These are phyloP conservation scores for Trichaptum fuscoviolaceum DNA, from an alignment of 768 basidiomycete species.

Conservation along the genomic window DNA sequence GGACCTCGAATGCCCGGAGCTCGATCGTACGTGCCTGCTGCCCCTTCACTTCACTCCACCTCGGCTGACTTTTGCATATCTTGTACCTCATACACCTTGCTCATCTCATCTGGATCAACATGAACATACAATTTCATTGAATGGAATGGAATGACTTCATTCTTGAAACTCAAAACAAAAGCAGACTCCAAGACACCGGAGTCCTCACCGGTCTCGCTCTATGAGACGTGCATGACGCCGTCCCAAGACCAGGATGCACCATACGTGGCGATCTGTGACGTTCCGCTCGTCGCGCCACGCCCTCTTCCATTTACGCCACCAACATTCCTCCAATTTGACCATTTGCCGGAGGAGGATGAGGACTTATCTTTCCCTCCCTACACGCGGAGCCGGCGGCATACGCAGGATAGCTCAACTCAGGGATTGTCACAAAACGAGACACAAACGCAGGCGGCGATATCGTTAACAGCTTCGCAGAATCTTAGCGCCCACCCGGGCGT, in stretches of 20 bases:
- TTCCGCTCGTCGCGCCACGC: constrained; percentile 62
- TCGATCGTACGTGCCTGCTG: constrained; percentile 11
- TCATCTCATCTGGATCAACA: constrained; percentile 5
- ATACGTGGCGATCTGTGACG: constrained; percentile 43
- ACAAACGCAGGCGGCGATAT: neutral
- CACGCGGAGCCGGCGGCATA: constrained; percentile 34
- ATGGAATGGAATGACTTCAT: neutral
- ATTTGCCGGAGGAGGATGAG: constrained; percentile 60
- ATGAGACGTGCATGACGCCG: constrained; percentile 23
- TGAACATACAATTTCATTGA: neutral
- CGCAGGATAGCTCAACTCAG: neutral
- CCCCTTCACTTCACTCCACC: constrained; percentile 19
- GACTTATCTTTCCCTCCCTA: constrained; percentile 69
- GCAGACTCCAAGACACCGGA: constrained; percentile 1
- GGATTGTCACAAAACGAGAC: neutral
- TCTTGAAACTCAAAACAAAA: neutral
- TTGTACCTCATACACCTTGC: constrained; percentile 4
- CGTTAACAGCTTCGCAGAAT: neutral
- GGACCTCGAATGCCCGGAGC: constrained; percentile 3
- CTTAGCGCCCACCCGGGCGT: neutral
- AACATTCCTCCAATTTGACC: constrained; percentile 61
- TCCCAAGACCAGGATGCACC: constrained; percentile 21
- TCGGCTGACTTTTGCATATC: constrained; percentile 12
- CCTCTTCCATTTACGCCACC: constrained; percentile 69
- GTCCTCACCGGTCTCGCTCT: constrained; percentile 1